phyloP scores from a whole-genome alignment of 441 rosid genomes.

The Populus trichocarpa region DNA sequence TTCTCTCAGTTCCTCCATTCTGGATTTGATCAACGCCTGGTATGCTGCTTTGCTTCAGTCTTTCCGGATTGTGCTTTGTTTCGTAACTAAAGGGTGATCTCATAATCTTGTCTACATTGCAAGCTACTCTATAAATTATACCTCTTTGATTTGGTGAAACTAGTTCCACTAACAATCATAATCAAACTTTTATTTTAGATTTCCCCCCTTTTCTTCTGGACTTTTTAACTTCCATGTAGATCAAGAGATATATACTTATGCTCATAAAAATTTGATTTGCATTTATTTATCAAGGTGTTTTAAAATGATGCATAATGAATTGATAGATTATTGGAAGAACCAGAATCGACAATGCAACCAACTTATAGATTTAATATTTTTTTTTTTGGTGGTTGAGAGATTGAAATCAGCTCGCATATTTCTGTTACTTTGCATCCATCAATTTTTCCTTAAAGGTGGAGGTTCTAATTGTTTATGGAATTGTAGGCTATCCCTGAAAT shows the following conservation, averaged over 20 bases:
- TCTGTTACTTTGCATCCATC: background rate
- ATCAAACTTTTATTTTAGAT: too few species aligned
- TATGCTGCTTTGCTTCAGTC: slow-evolving; percentile 24
- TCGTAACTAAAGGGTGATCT: background rate
- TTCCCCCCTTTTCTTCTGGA: background rate
- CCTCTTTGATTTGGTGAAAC: background rate
- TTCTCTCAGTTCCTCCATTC: slow-evolving; percentile 54
- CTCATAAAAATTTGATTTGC: background rate
- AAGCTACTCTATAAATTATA: background rate
- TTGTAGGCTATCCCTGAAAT: slow-evolving; percentile 65
- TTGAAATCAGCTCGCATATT: background rate
- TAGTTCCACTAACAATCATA: background rate
- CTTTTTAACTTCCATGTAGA: background rate
- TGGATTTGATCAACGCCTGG: slow-evolving; percentile 49
- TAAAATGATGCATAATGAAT: background rate
- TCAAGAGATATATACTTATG: background rate
- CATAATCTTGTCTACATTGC: background rate
- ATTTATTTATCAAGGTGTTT: background rate
- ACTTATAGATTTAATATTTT: too few species aligned
- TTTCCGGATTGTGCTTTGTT: background rate
- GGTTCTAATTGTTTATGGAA: background rate
- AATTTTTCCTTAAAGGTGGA: background rate
- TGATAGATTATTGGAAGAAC: too few species aligned
- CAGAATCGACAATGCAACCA: background rate
- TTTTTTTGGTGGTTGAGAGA: background rate